Percentiles rank a stretch among this genome's conserved stretches.
Evolutionary conservation across 2,329 filamentous ascomycete genomes (phyloP).

Genomic region (Botryosphaeria dothidea): DNA sequence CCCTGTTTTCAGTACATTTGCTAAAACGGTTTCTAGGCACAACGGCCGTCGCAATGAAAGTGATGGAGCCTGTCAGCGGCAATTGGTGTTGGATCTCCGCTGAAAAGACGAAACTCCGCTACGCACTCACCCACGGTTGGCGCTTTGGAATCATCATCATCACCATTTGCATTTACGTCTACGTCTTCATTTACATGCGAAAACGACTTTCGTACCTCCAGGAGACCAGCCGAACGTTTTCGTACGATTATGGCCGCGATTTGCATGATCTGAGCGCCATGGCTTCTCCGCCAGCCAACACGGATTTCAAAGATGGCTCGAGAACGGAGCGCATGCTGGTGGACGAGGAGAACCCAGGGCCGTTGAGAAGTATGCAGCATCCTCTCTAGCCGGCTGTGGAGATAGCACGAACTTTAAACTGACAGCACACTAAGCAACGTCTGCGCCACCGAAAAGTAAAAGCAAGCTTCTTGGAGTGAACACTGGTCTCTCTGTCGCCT

Average conservation of each 20-base stretch:
- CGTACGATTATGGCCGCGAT: conserved; percentile 13
- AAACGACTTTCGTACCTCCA: conserved; percentile 6
- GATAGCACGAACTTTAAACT: background rate
- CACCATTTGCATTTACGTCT: conserved; percentile 46
- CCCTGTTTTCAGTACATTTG: background rate
- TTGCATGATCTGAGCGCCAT: background rate
- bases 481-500: background rate
- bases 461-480: conserved; percentile 1
- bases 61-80: conserved; percentile 45
- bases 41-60: conserved; percentile 8
- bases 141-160: conserved; percentile 46
- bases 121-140: conserved; percentile 49
- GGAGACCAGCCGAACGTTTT: conserved; percentile 7
- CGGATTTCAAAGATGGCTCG: background rate
- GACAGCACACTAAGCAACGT: background rate
- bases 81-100: conserved; percentile 53
- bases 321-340: background rate
- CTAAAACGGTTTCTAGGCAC: background rate
- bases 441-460: background rate
- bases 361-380: background rate
- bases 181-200: conserved; percentile 43
- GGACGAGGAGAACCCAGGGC: background rate
- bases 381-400: too few species aligned
- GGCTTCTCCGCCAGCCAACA: background rate
- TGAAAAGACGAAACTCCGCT: conserved; percentile 40